Conservation (phyloP, 2,329 filamentous ascomycete genomes). For the Fonsecaea pedrosoi region DNA sequence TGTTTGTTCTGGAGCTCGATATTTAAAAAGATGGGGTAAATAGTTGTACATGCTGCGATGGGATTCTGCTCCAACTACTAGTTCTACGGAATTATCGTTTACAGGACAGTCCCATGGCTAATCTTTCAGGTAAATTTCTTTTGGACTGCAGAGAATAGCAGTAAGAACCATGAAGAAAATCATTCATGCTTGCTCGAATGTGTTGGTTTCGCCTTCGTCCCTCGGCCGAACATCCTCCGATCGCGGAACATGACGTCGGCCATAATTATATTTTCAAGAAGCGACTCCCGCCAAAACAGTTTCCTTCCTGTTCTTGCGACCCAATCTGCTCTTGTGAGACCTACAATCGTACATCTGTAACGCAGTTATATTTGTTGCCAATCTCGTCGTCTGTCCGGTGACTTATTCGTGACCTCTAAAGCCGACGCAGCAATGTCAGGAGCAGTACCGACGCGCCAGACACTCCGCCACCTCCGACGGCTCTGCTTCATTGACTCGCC, state of each 20-base stretch:
- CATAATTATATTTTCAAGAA: neutral
- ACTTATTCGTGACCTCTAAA: neutral
- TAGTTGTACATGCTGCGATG: no score
- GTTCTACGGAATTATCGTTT: no score
- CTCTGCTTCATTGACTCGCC: conserved; percentile 20
- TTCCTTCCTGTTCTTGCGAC: neutral
- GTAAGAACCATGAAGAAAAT: no score
- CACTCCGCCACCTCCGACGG: conserved; percentile 32
- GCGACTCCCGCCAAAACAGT: neutral
- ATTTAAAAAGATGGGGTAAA: no score
- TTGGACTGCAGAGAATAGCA: no score
- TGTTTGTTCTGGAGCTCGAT: no score
- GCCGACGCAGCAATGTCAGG: conserved; percentile 16
- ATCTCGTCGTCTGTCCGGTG: neutral
- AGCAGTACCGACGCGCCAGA: conserved; percentile 29
- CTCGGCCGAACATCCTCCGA: conserved; percentile 8
- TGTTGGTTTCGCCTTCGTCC: neutral
- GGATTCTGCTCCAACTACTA: no score
- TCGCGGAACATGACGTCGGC: conserved; percentile 19
- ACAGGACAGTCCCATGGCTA: no score
- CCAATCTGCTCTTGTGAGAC: neutral
- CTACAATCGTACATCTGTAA: neutral
- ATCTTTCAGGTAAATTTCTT: no score
- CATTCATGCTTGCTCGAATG: no score
- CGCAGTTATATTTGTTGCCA: neutral